Evolutionary conservation across 768 basidiomycete species (phyloP), one percentile per base, ranked within the genome.

Genomic region (Trametes sanguinea): DNA sequence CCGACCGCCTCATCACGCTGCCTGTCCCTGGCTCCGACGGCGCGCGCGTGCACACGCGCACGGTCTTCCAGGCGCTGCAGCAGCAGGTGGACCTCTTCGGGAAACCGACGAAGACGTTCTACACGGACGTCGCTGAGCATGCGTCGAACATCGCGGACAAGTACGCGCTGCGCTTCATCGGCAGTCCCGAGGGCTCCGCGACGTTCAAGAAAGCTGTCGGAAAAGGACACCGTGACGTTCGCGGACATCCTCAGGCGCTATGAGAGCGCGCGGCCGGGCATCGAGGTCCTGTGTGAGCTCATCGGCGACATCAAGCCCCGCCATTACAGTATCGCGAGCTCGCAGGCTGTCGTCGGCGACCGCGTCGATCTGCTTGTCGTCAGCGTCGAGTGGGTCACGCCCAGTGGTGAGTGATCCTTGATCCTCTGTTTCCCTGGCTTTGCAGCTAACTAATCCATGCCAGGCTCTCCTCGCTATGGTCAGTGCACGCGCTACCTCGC

Each of bases 61-160:
- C 96, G n/a, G 83, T 94, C 58, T 88, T 96, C 76, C 97, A 99
- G 74, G 86, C 89, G 22, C 82, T 99, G 52, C 95, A 98, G 75
- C 97, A 99, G 75, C 95, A 98, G 74, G 83, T 97, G 64, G 95
- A 99, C 74, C 78, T 99, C 55, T 98, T 98, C 65, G 97, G 97
- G 46, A 90, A 90, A 72, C 96, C 96, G 17, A 90, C 93, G 3
- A 99, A 98, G 76, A 87, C 92, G 30, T 99, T 98, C 80, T 98
- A 95, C 76, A 84, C 90, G 14, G 89, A 92, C 51, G 82, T 99
- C 30, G 88, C 92, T 5, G 81, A 83, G 40, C 84, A 89, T 72
- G 94, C 96, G 7, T 85, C 83, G 3, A 74, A 73, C 35, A 78
- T 84, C 44, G 81, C 84, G 30, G 95, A 98, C 69, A 83, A 84